Conservation (phyloP, 2,329 filamentous ascomycete genomes). For the Byssoonygena ceratinophila region DNA sequence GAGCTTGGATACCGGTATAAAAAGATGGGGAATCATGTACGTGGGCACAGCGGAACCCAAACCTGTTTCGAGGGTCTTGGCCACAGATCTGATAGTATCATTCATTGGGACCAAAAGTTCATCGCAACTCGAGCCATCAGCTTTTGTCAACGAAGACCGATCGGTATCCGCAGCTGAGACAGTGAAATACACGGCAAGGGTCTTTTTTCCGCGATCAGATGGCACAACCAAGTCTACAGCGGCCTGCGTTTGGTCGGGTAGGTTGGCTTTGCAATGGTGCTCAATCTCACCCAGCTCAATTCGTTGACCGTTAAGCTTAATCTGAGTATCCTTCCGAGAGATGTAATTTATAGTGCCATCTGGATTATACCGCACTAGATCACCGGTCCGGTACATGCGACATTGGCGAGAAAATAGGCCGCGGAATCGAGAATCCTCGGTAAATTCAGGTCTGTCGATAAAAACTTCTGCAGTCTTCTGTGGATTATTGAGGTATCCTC, state of each 20-base stretch:
- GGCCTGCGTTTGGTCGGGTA: conserved; percentile 12
- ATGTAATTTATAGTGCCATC: conserved; percentile 19
- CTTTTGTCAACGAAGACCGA: conserved; percentile 3
- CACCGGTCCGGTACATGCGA: conserved; percentile 22
- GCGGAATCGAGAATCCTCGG: conserved; percentile 8
- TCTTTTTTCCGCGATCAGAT: conserved; percentile 14
- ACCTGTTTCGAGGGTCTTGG: conserved; percentile 12
- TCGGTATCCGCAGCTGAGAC: background rate
- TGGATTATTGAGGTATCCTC: conserved; percentile 47
- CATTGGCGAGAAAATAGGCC: conserved; percentile 14
- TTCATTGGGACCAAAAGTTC: conserved; percentile 15
- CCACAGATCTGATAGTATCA: conserved; percentile 12
- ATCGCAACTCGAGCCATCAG: conserved; percentile 13
- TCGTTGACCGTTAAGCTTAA: conserved; percentile 46
- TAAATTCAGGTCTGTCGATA: conserved; percentile 37
- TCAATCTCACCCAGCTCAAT: conserved; percentile 27
- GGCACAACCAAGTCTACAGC: conserved; percentile 16
- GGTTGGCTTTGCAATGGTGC: conserved; percentile 16
- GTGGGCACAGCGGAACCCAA: conserved; percentile 20
- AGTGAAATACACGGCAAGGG: conserved; percentile 15
- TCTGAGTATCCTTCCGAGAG: conserved; percentile 43
- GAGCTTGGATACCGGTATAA: conserved; percentile 29
- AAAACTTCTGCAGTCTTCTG: conserved; percentile 48
- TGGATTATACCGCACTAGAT: conserved; percentile 20
- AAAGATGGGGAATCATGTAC: conserved; percentile 32